Base-by-base conservation (phyloP, 768 basidiomycete species). In the Termitomyces sp. region DNA sequence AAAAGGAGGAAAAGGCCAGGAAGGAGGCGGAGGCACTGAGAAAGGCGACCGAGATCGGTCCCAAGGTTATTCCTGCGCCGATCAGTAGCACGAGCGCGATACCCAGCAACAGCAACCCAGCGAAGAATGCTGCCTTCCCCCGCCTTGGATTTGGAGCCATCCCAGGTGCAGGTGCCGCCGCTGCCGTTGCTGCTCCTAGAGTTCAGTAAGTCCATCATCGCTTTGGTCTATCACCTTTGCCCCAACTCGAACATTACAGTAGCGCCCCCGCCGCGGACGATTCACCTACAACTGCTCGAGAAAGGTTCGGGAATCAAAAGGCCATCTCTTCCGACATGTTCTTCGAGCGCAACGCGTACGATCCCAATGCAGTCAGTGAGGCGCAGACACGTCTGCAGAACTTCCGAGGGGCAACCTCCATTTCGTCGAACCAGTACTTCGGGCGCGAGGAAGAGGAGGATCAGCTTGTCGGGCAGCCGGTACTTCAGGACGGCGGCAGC, bases 281-380 rank as follows among this genome's bases (percentile, higher is more conserved):
- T 51, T 74, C 84, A 26, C 84, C 85, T 0, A 93, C 84, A 5
- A 82, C 81, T 17, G 96, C 97, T 1, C 84, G 94, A 55, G 88
- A 95, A 8, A 92, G 90, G 63, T 99, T 98, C 68, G 91, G 93
- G 2, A 69, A 65, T 56, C 97, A 98, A 68, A 99, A 98, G 67
- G 93, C 83, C 52, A 99, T 99, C 68, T 98, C 95, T 5, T 96
- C 93, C 3, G 97, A 98, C 66, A 93, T 94, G 90, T 98, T 88
- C 76, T 98, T 98, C 68, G 93, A 87, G 22, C 82, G 96, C 41
- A 88, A 89, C 47, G 70, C 84, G 21, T 98, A 97, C 71, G 95
- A 98, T 66, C 83, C 91, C 2, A 64, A 68, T 37, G 77, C 83
- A 3, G 64, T 80, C 41, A 71, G 76, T 45, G 93, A 98, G 71